Evolutionary conservation across 2,329 filamentous ascomycete species (phyloP).

Genomic region (Domatiomyces globalis): DNA sequence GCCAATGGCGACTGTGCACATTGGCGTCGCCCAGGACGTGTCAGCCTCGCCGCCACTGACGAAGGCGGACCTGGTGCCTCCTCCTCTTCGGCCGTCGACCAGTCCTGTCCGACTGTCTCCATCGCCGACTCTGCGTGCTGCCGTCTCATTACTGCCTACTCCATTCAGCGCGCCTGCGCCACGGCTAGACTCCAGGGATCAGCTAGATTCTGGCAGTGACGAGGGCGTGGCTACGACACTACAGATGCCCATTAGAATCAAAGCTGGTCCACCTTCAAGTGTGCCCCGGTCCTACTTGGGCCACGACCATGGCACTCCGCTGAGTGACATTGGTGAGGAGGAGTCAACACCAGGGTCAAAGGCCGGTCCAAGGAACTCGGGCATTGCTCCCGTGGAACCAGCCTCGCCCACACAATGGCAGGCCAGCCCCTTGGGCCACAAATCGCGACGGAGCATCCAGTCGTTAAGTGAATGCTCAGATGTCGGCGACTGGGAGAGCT

Average conservation of each 20-base stretch:
- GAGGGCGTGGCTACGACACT: constrained; percentile 13
- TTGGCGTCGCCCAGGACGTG: constrained; percentile 7
- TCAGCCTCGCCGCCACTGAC: constrained; percentile 75
- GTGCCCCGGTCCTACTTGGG: constrained; percentile 20
- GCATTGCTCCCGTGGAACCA: constrained; percentile 3
- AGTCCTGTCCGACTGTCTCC: constrained; percentile 7
- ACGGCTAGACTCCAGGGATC: too few relatives aligned
- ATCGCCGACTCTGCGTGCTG: background rate
- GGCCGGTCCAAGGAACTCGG: constrained; percentile 5
- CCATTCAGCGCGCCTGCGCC: background rate
- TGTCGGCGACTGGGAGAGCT: constrained; percentile 19
- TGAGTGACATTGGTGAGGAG: constrained; percentile 35
- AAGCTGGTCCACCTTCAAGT: constrained; percentile 1
- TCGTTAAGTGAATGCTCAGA: constrained; percentile 22
- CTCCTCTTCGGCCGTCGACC: constrained; percentile 23
- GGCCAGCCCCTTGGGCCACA: constrained; percentile 3
- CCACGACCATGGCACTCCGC: constrained; percentile 26
- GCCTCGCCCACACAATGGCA: constrained; percentile 6
- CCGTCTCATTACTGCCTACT: background rate
- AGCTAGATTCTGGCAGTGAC: constrained; percentile 4
- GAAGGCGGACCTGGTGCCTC: constrained; percentile 89
- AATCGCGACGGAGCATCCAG: constrained; percentile 40
- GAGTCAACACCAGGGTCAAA: constrained; percentile 19
- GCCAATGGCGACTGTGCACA: constrained; percentile 6
- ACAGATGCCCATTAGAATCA: constrained; percentile 8